Evolutionary conservation across 2,329 filamentous ascomycete species (phyloP).

Genomic region (Phialemonium atrogriseum): DNA sequence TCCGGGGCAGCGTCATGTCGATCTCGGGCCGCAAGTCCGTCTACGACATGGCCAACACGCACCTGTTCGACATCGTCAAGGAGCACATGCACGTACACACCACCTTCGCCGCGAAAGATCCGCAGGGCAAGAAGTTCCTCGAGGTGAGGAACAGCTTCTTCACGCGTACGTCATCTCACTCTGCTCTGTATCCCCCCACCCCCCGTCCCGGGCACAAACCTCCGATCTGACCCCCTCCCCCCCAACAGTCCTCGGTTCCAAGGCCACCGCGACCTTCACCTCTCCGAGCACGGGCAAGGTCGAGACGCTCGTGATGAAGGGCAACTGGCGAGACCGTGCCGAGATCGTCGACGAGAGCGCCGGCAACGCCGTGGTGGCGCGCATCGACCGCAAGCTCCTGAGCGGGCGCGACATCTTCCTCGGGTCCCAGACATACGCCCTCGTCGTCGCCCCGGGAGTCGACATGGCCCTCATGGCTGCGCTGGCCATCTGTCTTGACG

Average conservation of each 20-base stretch:
- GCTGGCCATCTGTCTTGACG: constrained; percentile 60
- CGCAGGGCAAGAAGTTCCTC: constrained; percentile 37
- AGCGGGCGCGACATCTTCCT: constrained; percentile 49
- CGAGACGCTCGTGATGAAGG: constrained; percentile 47
- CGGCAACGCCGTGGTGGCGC: constrained; percentile 44
- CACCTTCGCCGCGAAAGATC: constrained; percentile 41
- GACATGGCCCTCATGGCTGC: constrained; percentile 59
- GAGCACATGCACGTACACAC: constrained; percentile 41
- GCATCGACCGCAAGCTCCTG: constrained; percentile 50
- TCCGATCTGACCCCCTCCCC: too few species aligned
- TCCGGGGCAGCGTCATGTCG: constrained; percentile 46
- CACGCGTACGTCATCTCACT: constrained; percentile 43
- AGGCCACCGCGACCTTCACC: constrained; percentile 50
- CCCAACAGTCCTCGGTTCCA: constrained; percentile 39
- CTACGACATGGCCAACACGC: constrained; percentile 40
- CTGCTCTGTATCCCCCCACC: too few species aligned
- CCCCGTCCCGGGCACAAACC: too few species aligned
- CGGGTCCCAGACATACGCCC: constrained; percentile 56
- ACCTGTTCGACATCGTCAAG: constrained; percentile 51
- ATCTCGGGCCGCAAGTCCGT: constrained; percentile 48
- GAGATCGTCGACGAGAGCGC: constrained; percentile 46
- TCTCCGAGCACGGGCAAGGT: constrained; percentile 31
- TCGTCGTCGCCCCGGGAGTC: constrained; percentile 55
- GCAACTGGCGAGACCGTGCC: constrained; percentile 53
- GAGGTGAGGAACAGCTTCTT: constrained; percentile 48